Base-by-base conservation (phyloP, 371 early-diverging fungal species). In the Lichtheimia ornata region DNA sequence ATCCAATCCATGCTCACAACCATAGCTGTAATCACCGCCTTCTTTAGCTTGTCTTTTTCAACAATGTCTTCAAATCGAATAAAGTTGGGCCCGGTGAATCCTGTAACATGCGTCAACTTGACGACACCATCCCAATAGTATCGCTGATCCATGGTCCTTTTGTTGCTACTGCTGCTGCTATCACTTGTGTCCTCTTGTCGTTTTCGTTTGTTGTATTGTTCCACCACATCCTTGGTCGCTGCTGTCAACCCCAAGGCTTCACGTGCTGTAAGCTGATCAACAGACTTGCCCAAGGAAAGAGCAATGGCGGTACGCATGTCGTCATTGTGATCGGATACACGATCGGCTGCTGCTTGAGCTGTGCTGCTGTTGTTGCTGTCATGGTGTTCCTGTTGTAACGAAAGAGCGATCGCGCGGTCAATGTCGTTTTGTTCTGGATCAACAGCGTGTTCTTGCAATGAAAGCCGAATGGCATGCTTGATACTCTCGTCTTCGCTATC, bases 1-100 rank as follows among this genome's bases (percentile, higher is more conserved):
- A 80, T 75, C 69, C 61, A 80, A 40, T 80, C 77, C 66, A 69
- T 65, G 18, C 76, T 75, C 24, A 53, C 62, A 1, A 80, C 77
- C 64, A 75, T 75, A 0, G 81, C 75, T 22, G 81, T 77, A 12
- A 80, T 20, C 0, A 74, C 40, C 12, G 77, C 75, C 24, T 77
- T 77, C 27, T 73, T 69, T 11, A 80, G 63, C 14, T 14, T 49
- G 42, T 42, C 15, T 54, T 62, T 35, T 50, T 75, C 66, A 45
- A 80, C 47, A 51, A 80, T 77, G 14, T 77, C 75, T 41, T 71
- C 58, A 44, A 74, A 58, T 1, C 61, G 62, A 27, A 80, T 71
- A 58, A 66, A 74, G 20, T 61, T 67, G 1, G 71, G 63, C 0
- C 74, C 75, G 14, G 63, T 44, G 56, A 74, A 76, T 0, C 80